phyloP scores from a whole-genome alignment of 768 basidiomycete genomes.

The Kondoa malvinella region DNA sequence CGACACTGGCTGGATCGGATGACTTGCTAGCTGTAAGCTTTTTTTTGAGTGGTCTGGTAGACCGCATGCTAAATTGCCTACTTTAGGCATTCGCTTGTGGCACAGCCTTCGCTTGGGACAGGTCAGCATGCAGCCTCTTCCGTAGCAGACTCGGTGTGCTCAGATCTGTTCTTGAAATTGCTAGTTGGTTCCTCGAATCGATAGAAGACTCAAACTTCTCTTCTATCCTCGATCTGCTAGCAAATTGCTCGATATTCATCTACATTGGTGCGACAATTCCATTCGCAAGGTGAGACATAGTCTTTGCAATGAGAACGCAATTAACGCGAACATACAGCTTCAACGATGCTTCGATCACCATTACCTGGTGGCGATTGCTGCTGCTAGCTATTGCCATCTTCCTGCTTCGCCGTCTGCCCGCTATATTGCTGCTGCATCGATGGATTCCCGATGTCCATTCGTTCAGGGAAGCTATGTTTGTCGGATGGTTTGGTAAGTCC shows the following conservation, averaged over 20 bases:
- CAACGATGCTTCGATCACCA: constrained; percentile 45
- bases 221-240: constrained; percentile 85
- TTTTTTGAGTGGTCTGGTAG: background rate
- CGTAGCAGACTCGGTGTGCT: background rate
- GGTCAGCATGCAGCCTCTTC: background rate
- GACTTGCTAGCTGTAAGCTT: constrained; percentile 45
- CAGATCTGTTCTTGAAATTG: constrained; percentile 25
- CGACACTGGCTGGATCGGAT: constrained; percentile 27
- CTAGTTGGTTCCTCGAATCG: constrained; percentile 28
- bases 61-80: background rate
- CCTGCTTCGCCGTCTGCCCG: constrained; percentile 60
- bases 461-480: constrained; percentile 78
- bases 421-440: constrained; percentile 64
- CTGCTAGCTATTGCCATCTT: constrained; percentile 66
- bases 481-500: constrained; percentile 90
- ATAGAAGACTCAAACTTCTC: constrained; percentile 79
- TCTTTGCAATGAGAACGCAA: too few relatives aligned
- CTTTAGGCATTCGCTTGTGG: constrained; percentile 67
- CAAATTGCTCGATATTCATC: constrained; percentile 88
- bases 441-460: constrained; percentile 97
- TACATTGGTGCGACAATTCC: constrained; percentile 98
- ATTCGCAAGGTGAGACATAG: constrained; percentile 63
- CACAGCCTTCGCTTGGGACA: constrained; percentile 53
- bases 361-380: constrained; percentile 68
- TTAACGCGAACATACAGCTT: too few relatives aligned